These are phyloP conservation scores for Ascochyta pisi DNA, from an alignment of 2,329 filamentous ascomycete genomes.

Conservation along the genomic window DNA sequence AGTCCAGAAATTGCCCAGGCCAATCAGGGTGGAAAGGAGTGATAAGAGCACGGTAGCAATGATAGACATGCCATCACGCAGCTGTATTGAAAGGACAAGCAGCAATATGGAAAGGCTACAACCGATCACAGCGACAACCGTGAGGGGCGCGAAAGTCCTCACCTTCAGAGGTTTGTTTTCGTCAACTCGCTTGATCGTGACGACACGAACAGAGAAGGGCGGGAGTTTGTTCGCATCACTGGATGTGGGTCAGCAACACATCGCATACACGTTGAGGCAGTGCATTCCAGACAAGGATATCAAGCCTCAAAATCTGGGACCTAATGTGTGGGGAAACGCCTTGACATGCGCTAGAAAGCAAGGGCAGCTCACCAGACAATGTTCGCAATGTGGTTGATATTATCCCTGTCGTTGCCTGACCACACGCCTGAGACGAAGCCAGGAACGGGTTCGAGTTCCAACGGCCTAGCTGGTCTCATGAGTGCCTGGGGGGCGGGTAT, in stretches of 20 bases:
- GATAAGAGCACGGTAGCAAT: constrained; percentile 57
- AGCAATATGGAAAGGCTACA: constrained; percentile 53
- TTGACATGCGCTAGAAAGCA: constrained; percentile 1
- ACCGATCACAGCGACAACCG: constrained; percentile 55
- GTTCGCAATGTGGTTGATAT: constrained; percentile 58
- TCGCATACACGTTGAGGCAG: background rate
- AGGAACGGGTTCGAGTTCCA: constrained; percentile 49
- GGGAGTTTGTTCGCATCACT: constrained; percentile 48
- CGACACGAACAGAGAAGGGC: constrained; percentile 51
- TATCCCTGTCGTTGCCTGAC: constrained; percentile 56
- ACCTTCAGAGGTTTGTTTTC: constrained; percentile 47
- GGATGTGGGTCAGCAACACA: background rate
- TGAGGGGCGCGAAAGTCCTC: constrained; percentile 55
- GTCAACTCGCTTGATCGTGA: constrained; percentile 46
- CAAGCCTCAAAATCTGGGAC: constrained; percentile 1
- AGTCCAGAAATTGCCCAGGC: constrained; percentile 58
- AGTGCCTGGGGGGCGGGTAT: constrained; percentile 60
- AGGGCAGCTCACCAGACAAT: constrained; percentile 50
- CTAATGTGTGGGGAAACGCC: constrained; percentile 10
- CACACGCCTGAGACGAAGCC: constrained; percentile 55
- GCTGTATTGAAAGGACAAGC: constrained; percentile 53
- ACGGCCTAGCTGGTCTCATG: constrained; percentile 54
- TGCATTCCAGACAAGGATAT: background rate
- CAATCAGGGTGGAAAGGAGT: constrained; percentile 57
- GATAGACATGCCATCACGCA: constrained; percentile 59